Conservation (phyloP, 2,329 filamentous ascomycete species). For the Torrubiella hemipterigena region DNA sequence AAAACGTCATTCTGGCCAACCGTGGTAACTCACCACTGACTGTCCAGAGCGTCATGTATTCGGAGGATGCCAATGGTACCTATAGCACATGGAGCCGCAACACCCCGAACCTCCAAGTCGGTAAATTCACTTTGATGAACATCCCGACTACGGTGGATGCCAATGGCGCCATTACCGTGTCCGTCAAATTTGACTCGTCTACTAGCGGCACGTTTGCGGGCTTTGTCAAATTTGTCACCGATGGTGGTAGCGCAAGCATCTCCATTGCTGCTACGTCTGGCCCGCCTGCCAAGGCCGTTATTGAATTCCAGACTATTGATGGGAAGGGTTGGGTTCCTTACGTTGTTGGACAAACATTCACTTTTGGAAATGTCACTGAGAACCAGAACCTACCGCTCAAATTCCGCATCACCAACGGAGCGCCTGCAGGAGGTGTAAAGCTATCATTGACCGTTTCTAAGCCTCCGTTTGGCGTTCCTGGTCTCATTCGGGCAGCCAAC, state of each 20-base stretch:
- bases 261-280: slow-evolving; percentile 37
- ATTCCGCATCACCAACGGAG: slow-evolving; percentile 41
- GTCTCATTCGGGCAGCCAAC: slow-evolving; percentile 41
- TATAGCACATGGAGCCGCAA: slow-evolving; percentile 24
- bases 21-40: slow-evolving; percentile 32
- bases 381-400: slow-evolving; percentile 33
- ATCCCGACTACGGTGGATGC: slow-evolving; percentile 32
- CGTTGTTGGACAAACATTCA: slow-evolving; percentile 29
- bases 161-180: slow-evolving; percentile 25
- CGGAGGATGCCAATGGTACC: slow-evolving; percentile 30
- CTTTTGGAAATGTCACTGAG: slow-evolving; percentile 42
- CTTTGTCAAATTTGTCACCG: slow-evolving; percentile 33
- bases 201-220: slow-evolving; percentile 33
- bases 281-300: slow-evolving; percentile 31
- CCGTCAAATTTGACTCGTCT: slow-evolving; percentile 34
- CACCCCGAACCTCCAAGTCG: slow-evolving; percentile 24
- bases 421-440: slow-evolving; percentile 27
- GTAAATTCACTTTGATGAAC: slow-evolving; percentile 34
- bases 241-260: slow-evolving; percentile 35
- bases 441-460: slow-evolving; percentile 49
- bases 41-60: slow-evolving; percentile 31
- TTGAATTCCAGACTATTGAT: slow-evolving; percentile 43
- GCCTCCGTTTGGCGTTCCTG: slow-evolving; percentile 42
- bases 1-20: slow-evolving; percentile 36
- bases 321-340: slow-evolving; percentile 38